phyloP scores from a whole-genome alignment of 2,329 filamentous ascomycete species.

The Colletotrichum scovillei region DNA sequence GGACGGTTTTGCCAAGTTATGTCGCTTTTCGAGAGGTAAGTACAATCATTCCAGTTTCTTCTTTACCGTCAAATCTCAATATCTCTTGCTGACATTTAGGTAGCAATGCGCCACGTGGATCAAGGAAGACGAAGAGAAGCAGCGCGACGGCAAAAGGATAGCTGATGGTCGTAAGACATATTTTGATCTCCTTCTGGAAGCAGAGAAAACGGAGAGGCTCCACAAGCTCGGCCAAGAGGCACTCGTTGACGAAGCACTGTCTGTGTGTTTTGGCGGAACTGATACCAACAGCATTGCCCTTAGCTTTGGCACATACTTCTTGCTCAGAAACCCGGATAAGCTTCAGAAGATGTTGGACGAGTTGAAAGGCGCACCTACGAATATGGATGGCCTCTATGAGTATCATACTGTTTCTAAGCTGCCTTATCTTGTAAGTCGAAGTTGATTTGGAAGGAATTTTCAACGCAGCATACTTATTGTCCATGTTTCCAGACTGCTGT shows the following conservation, averaged over 20 bases:
- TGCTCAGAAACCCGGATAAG: background rate
- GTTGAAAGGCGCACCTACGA: background rate
- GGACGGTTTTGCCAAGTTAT: background rate
- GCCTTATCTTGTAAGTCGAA: background rate
- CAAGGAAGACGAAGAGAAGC: background rate
- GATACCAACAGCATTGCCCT: background rate
- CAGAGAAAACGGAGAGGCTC: background rate
- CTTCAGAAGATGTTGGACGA: background rate
- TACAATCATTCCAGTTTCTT: background rate
- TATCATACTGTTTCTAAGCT: background rate
- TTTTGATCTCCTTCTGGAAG: background rate
- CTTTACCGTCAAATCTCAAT: no score
- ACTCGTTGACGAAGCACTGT: background rate
- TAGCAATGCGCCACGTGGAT: background rate
- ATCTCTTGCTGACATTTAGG: background rate
- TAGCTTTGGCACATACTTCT: background rate
- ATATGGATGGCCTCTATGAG: background rate
- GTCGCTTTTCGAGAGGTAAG: background rate
- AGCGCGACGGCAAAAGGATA: background rate
- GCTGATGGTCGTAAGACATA: background rate
- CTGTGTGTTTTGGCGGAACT: background rate
- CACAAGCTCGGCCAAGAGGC: background rate
- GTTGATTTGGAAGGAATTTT: background rate
- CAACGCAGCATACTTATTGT: background rate
- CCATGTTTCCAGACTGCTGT: background rate